Base-by-base conservation (phyloP, 352 stramenopile genomes). In the Globisporangium canariense region DNA sequence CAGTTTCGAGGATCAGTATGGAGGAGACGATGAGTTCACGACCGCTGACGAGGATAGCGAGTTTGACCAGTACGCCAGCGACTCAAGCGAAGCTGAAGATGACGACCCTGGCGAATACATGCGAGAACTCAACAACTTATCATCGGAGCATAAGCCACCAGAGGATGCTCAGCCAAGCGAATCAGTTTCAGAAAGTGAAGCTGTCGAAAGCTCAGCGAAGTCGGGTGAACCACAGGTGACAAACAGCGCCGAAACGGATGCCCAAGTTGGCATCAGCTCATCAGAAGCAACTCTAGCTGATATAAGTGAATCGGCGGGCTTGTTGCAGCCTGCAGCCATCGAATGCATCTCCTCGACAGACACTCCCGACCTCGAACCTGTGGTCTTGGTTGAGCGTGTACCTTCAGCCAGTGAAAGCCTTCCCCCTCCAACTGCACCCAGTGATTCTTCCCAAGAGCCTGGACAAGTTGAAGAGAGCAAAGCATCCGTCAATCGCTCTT, bases 1-100 rank as follows among this genome's bases (percentile, higher is more conserved):
- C 34, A 49, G 13, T 6, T 57, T 58, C 16, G 43, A 69, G 34
- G 40, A 55, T 28, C 34, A 45, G 6, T 70, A 70, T 20, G 67
- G 64, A 13, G 63, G 38, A n/a, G 64, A 73, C 4, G 51, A 66
- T 2, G 56, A 67, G 5, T 70, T 73, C 43, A 45, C 53, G 8
- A 41, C 73, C 1, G 34, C 43, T 7, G 53, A 56, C 16, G 64
- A 52, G 4, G 52, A 47, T 3, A 54, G 45, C 2, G 46, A 61
- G 8, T 47, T 54, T 9, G 46, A 61, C 28, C 36, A 46, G 61
- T 62, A 59, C 28, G 55, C 25, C 9, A 62, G 46, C 30, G 55
- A 63, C 8, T 2, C 16, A 8, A 40, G 58, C 4, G 55, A 54
- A 7, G 14, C 7, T 34, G 20, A 65, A 3, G 61, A 67, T 3